Percentiles rank a stretch among this genome's conserved stretches.
Evolutionary conservation across 139 green algal genomes (phyloP).

Genomic region (Tetraselmis chui): DNA sequence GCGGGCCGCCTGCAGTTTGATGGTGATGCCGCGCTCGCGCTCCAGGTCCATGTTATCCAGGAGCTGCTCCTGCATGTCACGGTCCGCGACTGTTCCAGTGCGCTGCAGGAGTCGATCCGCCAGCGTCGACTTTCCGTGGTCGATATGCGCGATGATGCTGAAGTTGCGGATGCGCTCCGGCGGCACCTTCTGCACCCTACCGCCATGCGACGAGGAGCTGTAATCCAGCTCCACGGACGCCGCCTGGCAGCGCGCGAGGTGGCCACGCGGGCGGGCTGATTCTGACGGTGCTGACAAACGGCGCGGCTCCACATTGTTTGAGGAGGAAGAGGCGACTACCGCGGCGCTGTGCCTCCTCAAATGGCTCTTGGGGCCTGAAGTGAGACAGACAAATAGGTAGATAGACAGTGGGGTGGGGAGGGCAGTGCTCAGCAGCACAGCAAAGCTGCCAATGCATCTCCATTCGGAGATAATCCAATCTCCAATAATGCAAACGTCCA

Average conservation of each 20-base stretch:
- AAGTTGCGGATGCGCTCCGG: constrained; percentile 27
- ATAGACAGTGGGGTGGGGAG: too few relatives aligned
- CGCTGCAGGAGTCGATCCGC: constrained; percentile 11
- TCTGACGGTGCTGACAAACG: too few relatives aligned
- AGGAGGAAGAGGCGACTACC: too few relatives aligned
- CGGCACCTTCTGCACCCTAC: not conserved
- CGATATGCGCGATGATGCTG: constrained; percentile 32
- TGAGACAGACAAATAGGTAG: too few relatives aligned
- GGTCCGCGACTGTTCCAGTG: constrained; percentile 7
- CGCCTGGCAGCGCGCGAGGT: not conserved
- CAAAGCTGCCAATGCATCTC: too few relatives aligned
- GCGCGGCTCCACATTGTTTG: too few relatives aligned
- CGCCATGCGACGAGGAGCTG: not conserved
- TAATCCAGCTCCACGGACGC: not conserved
- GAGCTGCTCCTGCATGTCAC: constrained; percentile 26
- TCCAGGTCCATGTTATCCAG: constrained; percentile 94
- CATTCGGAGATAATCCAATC: too few relatives aligned
- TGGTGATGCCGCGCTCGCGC: constrained; percentile 85
- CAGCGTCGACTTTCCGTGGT: constrained; percentile 37
- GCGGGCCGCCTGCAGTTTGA: constrained; percentile 70
- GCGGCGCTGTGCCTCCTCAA: too few relatives aligned
- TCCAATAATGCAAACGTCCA: too few relatives aligned
- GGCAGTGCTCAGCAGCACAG: too few relatives aligned
- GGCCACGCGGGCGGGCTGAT: not conserved
- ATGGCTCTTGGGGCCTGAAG: too few relatives aligned